Percentiles rank a stretch among this genome's conserved stretches.
Conservation (phyloP, 1,284 basidiomycete genomes). For the Marasmius oreades region DNA sequence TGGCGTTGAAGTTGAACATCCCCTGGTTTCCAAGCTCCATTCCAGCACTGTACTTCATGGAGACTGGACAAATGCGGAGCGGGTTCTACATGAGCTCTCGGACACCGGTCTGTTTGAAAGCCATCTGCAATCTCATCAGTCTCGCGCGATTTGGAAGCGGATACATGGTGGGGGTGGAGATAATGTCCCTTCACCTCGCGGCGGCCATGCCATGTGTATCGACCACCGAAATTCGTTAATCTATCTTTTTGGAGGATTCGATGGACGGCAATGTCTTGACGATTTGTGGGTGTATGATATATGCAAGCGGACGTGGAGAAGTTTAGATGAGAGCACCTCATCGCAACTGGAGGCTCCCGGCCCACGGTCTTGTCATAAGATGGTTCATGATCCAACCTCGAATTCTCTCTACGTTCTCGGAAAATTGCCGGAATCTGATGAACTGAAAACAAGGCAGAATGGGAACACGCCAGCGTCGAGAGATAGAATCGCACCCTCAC, state of each 20-base stretch:
- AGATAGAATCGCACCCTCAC: constrained; percentile 9
- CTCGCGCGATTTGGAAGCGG: constrained; percentile 55
- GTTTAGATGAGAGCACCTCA: constrained; percentile 56
- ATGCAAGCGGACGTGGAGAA: constrained; percentile 57
- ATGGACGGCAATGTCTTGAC: constrained; percentile 68
- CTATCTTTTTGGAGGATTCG: constrained; percentile 81
- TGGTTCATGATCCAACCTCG: constrained; percentile 71
- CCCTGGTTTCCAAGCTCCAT: constrained; percentile 65
- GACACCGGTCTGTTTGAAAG: constrained; percentile 54
- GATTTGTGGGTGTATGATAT: constrained; percentile 81
- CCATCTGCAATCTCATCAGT: constrained; percentile 54
- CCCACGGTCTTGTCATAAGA: constrained; percentile 77
- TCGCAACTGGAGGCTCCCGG: constrained; percentile 62
- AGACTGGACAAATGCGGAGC: constrained; percentile 59
- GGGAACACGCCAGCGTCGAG: background rate
- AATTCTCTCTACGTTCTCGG: constrained; percentile 74
- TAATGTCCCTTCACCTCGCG: constrained; percentile 59
- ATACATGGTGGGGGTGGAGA: constrained; percentile 59
- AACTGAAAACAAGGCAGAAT: constrained; percentile 25
- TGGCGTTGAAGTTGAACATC: constrained; percentile 64
- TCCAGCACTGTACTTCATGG: constrained; percentile 64
- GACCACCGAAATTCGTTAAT: constrained; percentile 62
- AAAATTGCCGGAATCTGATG: constrained; percentile 51
- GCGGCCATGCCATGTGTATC: constrained; percentile 83
- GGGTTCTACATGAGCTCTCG: constrained; percentile 47